A percentile compares a stretch with the other conserved stretches of the same genome.
Evolutionary conservation across 306 rosid genomes (phyloP).

Genomic region (Ceratonia siliqua): DNA sequence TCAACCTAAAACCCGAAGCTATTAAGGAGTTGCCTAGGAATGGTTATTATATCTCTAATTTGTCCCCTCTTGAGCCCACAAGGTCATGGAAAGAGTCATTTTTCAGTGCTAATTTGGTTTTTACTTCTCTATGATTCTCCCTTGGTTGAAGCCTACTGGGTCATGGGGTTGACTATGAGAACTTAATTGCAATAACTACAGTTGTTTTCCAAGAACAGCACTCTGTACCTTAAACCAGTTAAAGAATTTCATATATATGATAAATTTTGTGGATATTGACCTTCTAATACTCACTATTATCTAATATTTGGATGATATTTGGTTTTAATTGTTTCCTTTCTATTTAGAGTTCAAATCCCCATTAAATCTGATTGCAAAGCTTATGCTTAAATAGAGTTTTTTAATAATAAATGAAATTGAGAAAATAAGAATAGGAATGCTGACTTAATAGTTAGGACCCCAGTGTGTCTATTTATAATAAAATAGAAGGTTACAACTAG

Average conservation of each 20-base stretch:
- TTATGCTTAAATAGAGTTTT: conserved; percentile 3
- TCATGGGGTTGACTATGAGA: not conserved
- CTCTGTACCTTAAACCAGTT: not conserved
- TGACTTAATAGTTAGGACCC: no score
- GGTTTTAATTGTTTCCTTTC: conserved; percentile 14
- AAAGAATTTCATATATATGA: not conserved
- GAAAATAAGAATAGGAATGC: no score
- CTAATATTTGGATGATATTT: not conserved
- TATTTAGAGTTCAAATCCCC: conserved; percentile 24
- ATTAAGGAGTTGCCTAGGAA: not conserved
- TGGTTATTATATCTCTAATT: not conserved
- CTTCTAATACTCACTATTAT: not conserved
- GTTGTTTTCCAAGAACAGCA: not conserved
- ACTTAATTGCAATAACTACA: not conserved
- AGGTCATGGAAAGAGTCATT: not conserved
- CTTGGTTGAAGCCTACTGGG: not conserved
- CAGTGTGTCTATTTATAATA: no score
- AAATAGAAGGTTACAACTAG: no score
- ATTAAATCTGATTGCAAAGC: conserved; percentile 17
- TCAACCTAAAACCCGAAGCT: not conserved
- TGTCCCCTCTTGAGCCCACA: not conserved
- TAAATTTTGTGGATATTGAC: not conserved
- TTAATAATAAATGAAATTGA: no score
- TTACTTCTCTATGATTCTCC: not conserved
- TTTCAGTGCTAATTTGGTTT: not conserved